A percentile compares a stretch with the other conserved stretches of the same genome.
phyloP scores from a whole-genome alignment of 2,329 filamentous ascomycete species.

The Neoscytalidium dimidiatum region DNA sequence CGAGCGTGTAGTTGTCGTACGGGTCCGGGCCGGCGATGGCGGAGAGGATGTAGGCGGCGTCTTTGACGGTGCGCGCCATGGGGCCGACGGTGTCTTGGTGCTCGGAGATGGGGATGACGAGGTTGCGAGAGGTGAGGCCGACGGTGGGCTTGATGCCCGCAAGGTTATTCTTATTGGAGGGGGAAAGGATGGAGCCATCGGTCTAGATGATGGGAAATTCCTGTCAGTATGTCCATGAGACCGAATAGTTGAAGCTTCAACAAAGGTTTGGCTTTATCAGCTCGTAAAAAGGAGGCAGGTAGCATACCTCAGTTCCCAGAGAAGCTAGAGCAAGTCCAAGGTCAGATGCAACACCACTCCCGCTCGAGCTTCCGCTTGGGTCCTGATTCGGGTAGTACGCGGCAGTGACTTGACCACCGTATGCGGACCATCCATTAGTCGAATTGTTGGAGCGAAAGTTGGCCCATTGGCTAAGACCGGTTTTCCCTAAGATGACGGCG shows the following conservation, averaged over 20 bases:
- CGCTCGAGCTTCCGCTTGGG: conserved; percentile 63
- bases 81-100: conserved; percentile 60
- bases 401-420: conserved; percentile 63
- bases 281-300: not conserved
- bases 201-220: conserved; percentile 44
- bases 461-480: conserved; percentile 66
- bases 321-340: conserved; percentile 61
- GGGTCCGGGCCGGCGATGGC: conserved; percentile 58
- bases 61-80: conserved; percentile 60
- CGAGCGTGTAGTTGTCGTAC: conserved; percentile 59
- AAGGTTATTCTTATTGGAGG: conserved; percentile 58
- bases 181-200: conserved; percentile 63
- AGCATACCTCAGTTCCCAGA: not conserved
- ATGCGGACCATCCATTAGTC: conserved; percentile 65
- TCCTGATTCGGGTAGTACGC: conserved; percentile 65
- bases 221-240: too few species aligned
- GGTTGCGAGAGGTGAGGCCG: conserved; percentile 61
- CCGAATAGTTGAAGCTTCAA: too few species aligned
- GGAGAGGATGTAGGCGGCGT: conserved; percentile 59
- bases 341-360: conserved; percentile 61
- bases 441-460: conserved; percentile 61
- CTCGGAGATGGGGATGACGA: conserved; percentile 66
- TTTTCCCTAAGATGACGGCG: conserved; percentile 66
- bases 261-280: too few species aligned
- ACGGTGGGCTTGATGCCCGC: conserved; percentile 62